A percentile compares a stretch with the other conserved stretches of the same genome.
Conservation (phyloP, 768 basidiomycete genomes). For the Podaxis sp. region DNA sequence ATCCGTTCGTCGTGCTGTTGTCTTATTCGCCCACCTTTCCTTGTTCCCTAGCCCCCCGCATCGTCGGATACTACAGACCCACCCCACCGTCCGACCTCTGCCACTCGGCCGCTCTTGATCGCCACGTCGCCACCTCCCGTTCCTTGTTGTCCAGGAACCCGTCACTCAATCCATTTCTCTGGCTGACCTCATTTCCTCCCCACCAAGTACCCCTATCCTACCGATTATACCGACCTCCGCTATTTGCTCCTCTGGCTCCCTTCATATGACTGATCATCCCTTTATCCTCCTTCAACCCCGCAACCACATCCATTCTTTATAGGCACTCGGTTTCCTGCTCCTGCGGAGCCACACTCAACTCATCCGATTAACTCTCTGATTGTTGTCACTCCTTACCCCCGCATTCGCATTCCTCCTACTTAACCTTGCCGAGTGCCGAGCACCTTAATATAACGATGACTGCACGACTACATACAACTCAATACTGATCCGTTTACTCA, state of each 20-base stretch:
- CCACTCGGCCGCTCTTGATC: not conserved
- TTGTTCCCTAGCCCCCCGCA: not conserved
- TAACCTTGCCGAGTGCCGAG: constrained; percentile 7
- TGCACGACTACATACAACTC: not conserved
- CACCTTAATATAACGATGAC: constrained; percentile 3
- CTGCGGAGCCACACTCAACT: not conserved
- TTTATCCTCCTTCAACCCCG: not conserved
- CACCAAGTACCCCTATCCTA: constrained; percentile 10
- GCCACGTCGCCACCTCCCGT: not conserved
- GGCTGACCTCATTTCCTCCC: not conserved
- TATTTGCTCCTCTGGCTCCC: not conserved
- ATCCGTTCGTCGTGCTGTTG: not conserved
- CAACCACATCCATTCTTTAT: not conserved
- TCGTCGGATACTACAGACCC: not conserved
- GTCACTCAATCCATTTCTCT: not conserved
- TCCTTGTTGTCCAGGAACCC: not conserved
- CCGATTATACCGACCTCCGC: constrained; percentile 5
- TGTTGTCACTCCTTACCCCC: not conserved
- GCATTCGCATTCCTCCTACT: not conserved
- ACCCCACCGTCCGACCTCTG: not conserved
- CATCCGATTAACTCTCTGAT: not conserved
- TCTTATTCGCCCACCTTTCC: not conserved
- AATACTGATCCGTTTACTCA: not conserved
- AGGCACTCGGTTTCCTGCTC: not conserved
- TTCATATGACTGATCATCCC: not conserved